Conservation (phyloP, 495 filamentous ascomycete species). For the Extremus antarcticus region DNA sequence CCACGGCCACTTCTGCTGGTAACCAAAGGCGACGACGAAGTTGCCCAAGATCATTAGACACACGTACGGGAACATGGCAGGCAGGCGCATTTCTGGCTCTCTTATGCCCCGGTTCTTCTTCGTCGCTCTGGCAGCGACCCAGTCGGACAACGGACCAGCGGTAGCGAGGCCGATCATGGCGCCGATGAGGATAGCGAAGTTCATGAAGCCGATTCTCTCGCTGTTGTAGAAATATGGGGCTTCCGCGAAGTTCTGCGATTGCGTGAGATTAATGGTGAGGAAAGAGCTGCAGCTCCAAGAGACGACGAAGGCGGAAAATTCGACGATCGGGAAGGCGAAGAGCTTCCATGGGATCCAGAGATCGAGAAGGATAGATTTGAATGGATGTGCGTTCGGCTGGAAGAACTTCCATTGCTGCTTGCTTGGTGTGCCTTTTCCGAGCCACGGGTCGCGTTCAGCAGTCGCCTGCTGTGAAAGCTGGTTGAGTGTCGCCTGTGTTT, state of each 20-base stretch:
- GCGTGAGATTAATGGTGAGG: constrained; percentile 53
- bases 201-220: constrained; percentile 43
- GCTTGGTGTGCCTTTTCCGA: constrained; percentile 42
- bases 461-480: constrained; percentile 24
- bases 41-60: constrained; percentile 49
- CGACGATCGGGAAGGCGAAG: constrained; percentile 52
- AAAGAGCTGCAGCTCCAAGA: constrained; percentile 50
- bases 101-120: constrained; percentile 49
- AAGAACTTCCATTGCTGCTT: constrained; percentile 46
- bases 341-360: constrained; percentile 46
- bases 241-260: constrained; percentile 48
- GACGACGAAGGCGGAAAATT: constrained; percentile 48
- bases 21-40: constrained; percentile 51
- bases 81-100: constrained; percentile 60
- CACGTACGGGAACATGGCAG: constrained; percentile 49
- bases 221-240: constrained; percentile 48
- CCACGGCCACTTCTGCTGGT: constrained; percentile 48
- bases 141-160: constrained; percentile 50
- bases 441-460: constrained; percentile 24
- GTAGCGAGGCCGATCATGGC: constrained; percentile 45
- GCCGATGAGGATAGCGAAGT: constrained; percentile 40
- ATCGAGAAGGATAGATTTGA: constrained; percentile 35
- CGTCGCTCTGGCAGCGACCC: constrained; percentile 47
- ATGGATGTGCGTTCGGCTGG: constrained; percentile 33
- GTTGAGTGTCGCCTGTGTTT: constrained; percentile 8